Evolutionary conservation across 2,329 filamentous ascomycete species (phyloP).

Genomic region (Nakataea oryzae): DNA sequence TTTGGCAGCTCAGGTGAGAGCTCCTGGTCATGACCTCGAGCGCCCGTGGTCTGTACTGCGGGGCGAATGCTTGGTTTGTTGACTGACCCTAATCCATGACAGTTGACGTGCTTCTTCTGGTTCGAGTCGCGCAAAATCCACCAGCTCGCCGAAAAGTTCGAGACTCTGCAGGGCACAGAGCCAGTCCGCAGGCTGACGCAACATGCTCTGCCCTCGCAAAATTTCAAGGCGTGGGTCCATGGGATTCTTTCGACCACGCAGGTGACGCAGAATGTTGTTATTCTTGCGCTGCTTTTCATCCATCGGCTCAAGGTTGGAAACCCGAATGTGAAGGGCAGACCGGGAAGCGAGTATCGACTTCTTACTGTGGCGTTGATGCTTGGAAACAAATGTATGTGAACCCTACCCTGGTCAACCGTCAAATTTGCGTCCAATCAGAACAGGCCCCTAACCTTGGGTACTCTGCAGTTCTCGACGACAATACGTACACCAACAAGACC

Average conservation of each 20-base stretch:
- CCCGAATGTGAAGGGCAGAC: slow-evolving; percentile 78
- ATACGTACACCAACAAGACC: slow-evolving; percentile 98
- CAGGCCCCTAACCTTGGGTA: slow-evolving; percentile 5
- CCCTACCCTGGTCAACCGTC: background rate
- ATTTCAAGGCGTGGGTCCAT: slow-evolving; percentile 90
- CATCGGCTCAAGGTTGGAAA: slow-evolving; percentile 88
- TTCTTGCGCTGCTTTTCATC: slow-evolving; percentile 84
- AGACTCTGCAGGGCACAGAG: slow-evolving; percentile 25
- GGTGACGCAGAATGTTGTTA: slow-evolving; percentile 89
- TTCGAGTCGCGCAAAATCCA: slow-evolving; percentile 82
- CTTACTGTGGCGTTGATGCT: slow-evolving; percentile 95
- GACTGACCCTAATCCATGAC: background rate
- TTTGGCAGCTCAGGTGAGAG: slow-evolving; percentile 67
- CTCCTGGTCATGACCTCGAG: no score
- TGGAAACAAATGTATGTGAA: slow-evolving; percentile 77
- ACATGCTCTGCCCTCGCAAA: slow-evolving; percentile 65
- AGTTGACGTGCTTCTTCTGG: slow-evolving; percentile 97
- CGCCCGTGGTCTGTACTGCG: background rate
- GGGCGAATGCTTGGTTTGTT: slow-evolving; percentile 5
- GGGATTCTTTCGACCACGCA: slow-evolving; percentile 88
- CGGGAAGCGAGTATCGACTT: slow-evolving; percentile 85
- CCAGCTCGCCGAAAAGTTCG: slow-evolving; percentile 58
- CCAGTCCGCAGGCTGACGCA: slow-evolving; percentile 46
- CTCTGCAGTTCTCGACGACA: slow-evolving; percentile 75
- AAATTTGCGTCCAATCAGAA: background rate